These are phyloP conservation scores for Sporobolomyces phaffii DNA, from an alignment of 768 basidiomycete species.

Conservation along the genomic window DNA sequence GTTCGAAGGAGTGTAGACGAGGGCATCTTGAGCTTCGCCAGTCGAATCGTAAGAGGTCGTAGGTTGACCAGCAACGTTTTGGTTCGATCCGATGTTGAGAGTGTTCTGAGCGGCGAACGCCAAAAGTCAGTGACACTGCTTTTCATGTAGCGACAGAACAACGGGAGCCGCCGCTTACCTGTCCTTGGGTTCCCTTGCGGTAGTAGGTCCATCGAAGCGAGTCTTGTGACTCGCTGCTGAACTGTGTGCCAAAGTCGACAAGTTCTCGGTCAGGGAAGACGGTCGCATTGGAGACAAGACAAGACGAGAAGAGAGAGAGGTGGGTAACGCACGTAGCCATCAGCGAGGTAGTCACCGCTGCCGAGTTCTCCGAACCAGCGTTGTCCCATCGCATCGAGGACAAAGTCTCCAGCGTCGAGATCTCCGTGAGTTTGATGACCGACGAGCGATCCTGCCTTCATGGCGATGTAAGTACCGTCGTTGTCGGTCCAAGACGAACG, in stretches of 20 bases:
- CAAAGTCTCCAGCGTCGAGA: slow-evolving; percentile 89
- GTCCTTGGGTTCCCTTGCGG: slow-evolving; percentile 91
- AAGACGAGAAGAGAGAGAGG: no score
- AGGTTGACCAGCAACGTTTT: slow-evolving; percentile 60
- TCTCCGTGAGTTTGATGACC: slow-evolving; percentile 76
- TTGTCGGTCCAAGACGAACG: slow-evolving; percentile 86
- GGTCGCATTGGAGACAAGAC: no score
- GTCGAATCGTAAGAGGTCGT: slow-evolving; percentile 60
- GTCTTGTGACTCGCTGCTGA: slow-evolving; percentile 63
- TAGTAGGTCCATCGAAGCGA: slow-evolving; percentile 77
- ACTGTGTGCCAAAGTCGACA: slow-evolving; percentile 56
- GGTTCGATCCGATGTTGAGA: slow-evolving; percentile 71
- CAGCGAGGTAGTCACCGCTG: slow-evolving; percentile 71
- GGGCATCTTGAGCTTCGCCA: slow-evolving; percentile 65
- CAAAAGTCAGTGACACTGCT: no score
- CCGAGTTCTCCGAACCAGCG: slow-evolving; percentile 96
- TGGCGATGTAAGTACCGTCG: slow-evolving; percentile 73
- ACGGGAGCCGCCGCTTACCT: slow-evolving; percentile 44
- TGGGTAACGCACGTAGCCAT: slow-evolving; percentile 10
- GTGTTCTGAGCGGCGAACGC: slow-evolving; percentile 68
- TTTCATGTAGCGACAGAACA: no score
- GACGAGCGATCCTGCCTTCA: slow-evolving; percentile 75
- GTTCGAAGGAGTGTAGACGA: slow-evolving; percentile 65
- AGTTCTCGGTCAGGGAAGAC: no score
- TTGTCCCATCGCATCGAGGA: slow-evolving; percentile 83